A percentile compares a stretch with the other conserved stretches of the same genome.
These are phyloP conservation scores for Fusarium graminum DNA, from an alignment of 2,329 filamentous ascomycete species.

Conservation along the genomic window DNA sequence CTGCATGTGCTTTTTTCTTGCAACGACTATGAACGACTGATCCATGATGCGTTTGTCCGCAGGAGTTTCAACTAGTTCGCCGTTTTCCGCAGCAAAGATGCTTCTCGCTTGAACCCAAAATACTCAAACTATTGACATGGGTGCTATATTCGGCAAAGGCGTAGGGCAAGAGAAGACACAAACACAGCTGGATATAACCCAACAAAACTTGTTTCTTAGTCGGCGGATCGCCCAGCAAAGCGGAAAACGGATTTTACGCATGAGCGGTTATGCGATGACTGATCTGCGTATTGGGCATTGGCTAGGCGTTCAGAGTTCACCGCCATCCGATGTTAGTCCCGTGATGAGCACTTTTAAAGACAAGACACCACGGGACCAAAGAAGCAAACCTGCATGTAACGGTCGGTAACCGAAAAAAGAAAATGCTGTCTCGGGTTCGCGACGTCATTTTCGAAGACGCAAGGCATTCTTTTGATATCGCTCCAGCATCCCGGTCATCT, in stretches of 20 bases:
- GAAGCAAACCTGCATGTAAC: constrained; percentile 31
- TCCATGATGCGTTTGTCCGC: constrained; percentile 19
- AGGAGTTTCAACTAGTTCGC: constrained; percentile 42
- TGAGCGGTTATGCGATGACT: constrained; percentile 28
- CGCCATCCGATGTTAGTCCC: constrained; percentile 34
- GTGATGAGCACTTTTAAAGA: constrained; percentile 27
- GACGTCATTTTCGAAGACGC: constrained; percentile 40
- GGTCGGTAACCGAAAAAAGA: constrained; percentile 28
- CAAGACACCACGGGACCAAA: constrained; percentile 37
- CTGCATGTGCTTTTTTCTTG: constrained; percentile 44
- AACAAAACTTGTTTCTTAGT: constrained; percentile 25
- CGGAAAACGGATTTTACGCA: constrained; percentile 8
- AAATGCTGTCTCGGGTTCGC: constrained; percentile 19
- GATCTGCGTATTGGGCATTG: constrained; percentile 26
- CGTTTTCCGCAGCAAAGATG: constrained; percentile 40
- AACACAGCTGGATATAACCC: constrained; percentile 1
- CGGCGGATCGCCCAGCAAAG: constrained; percentile 7
- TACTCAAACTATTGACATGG: constrained; percentile 40
- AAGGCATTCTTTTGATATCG: constrained; percentile 35
- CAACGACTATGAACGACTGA: constrained; percentile 32
- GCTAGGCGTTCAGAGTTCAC: constrained; percentile 33
- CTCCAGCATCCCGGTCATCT: constrained; percentile 13
- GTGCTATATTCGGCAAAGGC: constrained; percentile 37
- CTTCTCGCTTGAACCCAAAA: constrained; percentile 28
- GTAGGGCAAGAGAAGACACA: constrained; percentile 14